phyloP scores from a whole-genome alignment of 768 basidiomycete genomes.

The Brasilioporus rufonigricans region DNA sequence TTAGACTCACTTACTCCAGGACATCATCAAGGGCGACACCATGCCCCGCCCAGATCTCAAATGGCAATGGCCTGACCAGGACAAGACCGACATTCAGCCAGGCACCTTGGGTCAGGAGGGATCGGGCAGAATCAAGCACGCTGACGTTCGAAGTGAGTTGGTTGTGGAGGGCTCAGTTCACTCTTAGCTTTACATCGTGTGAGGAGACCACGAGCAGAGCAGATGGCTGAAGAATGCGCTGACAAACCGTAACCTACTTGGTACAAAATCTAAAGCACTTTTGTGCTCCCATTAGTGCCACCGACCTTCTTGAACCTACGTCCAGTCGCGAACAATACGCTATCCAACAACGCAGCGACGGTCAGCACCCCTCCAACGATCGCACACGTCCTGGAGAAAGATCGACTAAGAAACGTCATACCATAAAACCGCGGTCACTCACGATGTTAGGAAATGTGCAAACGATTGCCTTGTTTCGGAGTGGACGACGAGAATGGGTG shows the following conservation, averaged over 20 bases:
- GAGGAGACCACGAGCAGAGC: not conserved
- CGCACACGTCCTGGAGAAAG: conserved; percentile 75
- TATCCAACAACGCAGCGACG: conserved; percentile 86
- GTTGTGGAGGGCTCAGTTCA: conserved; percentile 26
- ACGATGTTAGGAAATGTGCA: conserved; percentile 98
- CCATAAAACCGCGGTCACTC: conserved; percentile 33
- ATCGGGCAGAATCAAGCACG: conserved; percentile 17
- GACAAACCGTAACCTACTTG: conserved; percentile 3
- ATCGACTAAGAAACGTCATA: not conserved
- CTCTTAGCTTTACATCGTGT: not conserved
- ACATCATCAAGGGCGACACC: conserved; percentile 1
- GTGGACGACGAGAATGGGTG: conserved; percentile 92
- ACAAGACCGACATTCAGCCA: conserved; percentile 1
- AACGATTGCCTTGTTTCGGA: conserved; percentile 90
- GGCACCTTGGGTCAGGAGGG: conserved; percentile 5
- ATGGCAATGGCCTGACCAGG: conserved; percentile 18
- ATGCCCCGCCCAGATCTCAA: conserved; percentile 13
- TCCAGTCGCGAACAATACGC: conserved; percentile 79
- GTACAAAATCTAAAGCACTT: conserved; percentile 30
- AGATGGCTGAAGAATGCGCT: conserved; percentile 18
- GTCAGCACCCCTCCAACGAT: conserved; percentile 98
- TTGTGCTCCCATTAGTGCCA: conserved; percentile 28
- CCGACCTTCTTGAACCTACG: conserved; percentile 67
- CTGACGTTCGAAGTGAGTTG: conserved; percentile 16
- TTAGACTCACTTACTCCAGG: conserved; percentile 10